Percentiles rank a stretch among this genome's conserved stretches.
These are phyloP conservation scores for Cercospora zeina DNA, from an alignment of 2,329 filamentous ascomycete species.

Conservation along the genomic window DNA sequence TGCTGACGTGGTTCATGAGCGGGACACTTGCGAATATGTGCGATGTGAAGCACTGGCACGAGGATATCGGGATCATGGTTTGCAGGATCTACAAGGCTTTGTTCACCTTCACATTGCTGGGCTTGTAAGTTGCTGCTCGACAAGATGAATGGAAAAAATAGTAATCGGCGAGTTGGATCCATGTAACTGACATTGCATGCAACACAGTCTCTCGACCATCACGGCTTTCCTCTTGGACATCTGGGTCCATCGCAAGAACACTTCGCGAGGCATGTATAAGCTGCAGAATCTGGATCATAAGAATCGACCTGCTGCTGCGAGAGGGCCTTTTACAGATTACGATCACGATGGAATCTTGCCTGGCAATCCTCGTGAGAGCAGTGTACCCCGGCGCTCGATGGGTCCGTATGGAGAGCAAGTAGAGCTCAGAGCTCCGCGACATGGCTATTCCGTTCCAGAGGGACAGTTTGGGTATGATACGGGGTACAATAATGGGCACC, in stretches of 20 bases:
- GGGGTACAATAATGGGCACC: constrained; percentile 38
- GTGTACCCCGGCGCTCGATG: constrained; percentile 35
- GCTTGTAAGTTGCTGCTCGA: constrained; percentile 40
- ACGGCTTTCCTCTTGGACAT: constrained; percentile 54
- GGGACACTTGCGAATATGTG: constrained; percentile 56
- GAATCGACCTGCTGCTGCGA: constrained; percentile 29
- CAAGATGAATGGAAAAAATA: background rate
- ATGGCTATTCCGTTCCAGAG: constrained; percentile 46
- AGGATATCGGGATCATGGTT: constrained; percentile 56
- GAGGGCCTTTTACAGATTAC: constrained; percentile 35
- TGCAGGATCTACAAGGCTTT: constrained; percentile 61
- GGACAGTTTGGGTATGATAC: constrained; percentile 49
- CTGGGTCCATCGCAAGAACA: constrained; percentile 49
- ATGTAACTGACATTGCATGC: constrained; percentile 11
- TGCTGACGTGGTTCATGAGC: constrained; percentile 57
- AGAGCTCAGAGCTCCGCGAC: constrained; percentile 25
- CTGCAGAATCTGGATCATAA: constrained; percentile 47
- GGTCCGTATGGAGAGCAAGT: constrained; percentile 35
- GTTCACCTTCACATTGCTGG: constrained; percentile 57
- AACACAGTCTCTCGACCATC: constrained; percentile 49
- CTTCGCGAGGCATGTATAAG: constrained; percentile 51
- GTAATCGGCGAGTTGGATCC: too few relatives aligned
- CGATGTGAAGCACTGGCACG: constrained; percentile 50
- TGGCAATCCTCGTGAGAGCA: constrained; percentile 31
- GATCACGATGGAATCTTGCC: constrained; percentile 18